These are phyloP conservation scores for Garcia nutans DNA, from an alignment of 345 rosid species.

Conservation along the genomic window DNA sequence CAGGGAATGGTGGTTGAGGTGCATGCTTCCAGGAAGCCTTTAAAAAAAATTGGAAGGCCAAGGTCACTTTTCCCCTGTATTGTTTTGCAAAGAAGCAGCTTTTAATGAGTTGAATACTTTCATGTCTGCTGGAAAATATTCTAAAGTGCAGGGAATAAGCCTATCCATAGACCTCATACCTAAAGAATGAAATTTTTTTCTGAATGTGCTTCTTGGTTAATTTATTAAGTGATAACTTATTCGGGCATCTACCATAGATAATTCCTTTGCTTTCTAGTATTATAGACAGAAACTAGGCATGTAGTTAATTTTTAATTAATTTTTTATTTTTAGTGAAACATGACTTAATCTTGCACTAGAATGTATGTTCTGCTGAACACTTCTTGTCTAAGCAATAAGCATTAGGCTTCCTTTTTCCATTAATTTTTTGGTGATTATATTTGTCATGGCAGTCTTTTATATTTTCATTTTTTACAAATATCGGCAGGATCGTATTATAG, in stretches of 20 bases:
- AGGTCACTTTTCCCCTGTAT: background rate
- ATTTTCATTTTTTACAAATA: constrained; percentile 8
- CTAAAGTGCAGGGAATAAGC: background rate
- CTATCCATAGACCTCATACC: background rate
- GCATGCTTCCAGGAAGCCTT: background rate
- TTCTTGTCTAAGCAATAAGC: background rate
- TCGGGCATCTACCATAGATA: background rate
- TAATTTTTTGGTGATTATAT: background rate
- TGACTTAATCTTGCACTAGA: background rate
- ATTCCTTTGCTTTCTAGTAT: background rate
- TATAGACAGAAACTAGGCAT: background rate
- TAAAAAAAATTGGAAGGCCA: background rate
- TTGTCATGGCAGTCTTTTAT: background rate
- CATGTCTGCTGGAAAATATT: background rate
- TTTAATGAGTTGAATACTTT: background rate
- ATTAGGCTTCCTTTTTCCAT: background rate
- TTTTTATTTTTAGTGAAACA: background rate
- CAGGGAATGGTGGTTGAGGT: background rate
- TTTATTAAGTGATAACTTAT: background rate
- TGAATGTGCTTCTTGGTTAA: background rate
- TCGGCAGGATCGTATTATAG: constrained; percentile 89
- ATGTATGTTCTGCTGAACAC: background rate
- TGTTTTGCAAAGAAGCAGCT: background rate
- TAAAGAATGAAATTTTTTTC: background rate
- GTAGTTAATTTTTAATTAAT: background rate